Conservation (phyloP, 2,329 filamentous ascomycete genomes). For the Neopestalotiopsis sp. region DNA sequence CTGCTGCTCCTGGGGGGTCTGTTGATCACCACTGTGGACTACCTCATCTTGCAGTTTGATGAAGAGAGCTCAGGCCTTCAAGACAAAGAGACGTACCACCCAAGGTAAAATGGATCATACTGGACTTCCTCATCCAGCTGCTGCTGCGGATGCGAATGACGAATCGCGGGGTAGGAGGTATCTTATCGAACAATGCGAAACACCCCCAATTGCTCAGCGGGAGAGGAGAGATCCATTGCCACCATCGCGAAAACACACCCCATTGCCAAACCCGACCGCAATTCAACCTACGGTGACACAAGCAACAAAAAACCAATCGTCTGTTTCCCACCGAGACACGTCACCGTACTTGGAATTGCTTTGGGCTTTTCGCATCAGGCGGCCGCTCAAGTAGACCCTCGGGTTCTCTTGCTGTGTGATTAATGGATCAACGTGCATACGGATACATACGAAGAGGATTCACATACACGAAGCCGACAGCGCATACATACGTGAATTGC, state of each 20-base stretch:
- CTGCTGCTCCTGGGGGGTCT: neutral
- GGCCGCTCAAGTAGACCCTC: neutral
- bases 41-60: constrained; percentile 12
- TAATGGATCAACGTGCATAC: neutral
- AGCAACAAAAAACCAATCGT: neutral
- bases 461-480: neutral
- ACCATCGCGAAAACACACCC: neutral
- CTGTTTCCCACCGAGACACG: constrained; percentile 12
- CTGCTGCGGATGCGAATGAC: constrained; percentile 13
- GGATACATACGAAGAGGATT: neutral
- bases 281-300: neutral
- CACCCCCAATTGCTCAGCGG: neutral
- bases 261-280: constrained; percentile 2
- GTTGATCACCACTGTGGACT: constrained; percentile 6
- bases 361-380: neutral
- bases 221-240: neutral
- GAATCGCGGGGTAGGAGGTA: constrained; percentile 13
- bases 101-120: neutral
- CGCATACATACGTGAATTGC: neutral
- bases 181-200: constrained; percentile 6
- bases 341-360: constrained; percentile 11
- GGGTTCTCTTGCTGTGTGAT: neutral
- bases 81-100: too few relatives aligned
- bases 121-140: neutral
- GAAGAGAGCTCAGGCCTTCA: constrained; percentile 3